phyloP scores from a whole-genome alignment of 2,329 filamentous ascomycete genomes.

The Thielaviopsis ethacetica region DNA sequence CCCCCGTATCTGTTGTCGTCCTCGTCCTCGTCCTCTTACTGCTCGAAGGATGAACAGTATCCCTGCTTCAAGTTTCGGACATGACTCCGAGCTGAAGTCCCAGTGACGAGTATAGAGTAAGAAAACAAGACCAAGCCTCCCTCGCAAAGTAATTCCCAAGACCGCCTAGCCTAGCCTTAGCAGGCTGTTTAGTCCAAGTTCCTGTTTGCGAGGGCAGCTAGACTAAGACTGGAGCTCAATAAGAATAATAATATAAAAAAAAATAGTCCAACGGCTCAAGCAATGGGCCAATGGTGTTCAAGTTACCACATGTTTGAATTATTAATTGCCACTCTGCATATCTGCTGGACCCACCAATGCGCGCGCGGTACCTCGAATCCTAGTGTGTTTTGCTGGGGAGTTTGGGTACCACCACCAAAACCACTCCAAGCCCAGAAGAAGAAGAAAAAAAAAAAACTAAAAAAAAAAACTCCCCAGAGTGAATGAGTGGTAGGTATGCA shows the following conservation, averaged over 20 bases:
- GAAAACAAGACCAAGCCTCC: not conserved
- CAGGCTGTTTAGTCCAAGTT: too few relatives aligned
- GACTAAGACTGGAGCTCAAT: not conserved
- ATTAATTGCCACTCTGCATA: not conserved
- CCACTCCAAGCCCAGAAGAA: too few relatives aligned
- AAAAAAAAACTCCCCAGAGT: too few relatives aligned
- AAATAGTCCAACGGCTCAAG: not conserved
- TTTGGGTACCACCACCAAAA: not conserved
- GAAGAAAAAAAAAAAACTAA: too few relatives aligned
- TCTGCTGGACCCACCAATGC: not conserved
- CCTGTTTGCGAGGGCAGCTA: not conserved
- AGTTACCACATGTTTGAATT: not conserved
- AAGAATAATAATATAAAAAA: not conserved
- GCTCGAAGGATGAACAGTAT: not conserved
- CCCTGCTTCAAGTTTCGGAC: not conserved
- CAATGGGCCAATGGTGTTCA: not conserved
- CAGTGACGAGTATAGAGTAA: not conserved
- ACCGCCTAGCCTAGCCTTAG: not conserved
- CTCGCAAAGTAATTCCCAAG: not conserved
- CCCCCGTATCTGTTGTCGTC: too few relatives aligned
- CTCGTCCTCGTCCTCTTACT: too few relatives aligned
- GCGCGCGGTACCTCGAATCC: not conserved
- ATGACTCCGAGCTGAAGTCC: not conserved
- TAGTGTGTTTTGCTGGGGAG: not conserved
- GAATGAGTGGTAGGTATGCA: too few relatives aligned